Conservation (phyloP, 139 green algal genomes). For the Mychonastes homosphaera region DNA sequence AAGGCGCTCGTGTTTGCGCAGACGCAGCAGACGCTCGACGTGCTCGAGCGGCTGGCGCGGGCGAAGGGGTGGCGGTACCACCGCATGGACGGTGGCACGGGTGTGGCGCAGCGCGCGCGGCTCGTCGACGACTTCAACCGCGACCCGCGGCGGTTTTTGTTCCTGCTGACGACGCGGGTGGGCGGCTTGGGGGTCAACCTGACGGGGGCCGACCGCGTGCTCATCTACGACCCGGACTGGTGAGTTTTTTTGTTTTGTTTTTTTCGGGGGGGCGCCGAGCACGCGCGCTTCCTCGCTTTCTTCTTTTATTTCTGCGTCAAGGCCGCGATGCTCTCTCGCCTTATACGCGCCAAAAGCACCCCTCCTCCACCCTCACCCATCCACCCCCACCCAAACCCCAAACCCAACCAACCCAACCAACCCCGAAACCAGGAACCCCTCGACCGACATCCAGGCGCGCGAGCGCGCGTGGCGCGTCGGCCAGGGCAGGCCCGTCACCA, state of each 20-base stretch:
- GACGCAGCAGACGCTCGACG: slow-evolving; percentile 99
- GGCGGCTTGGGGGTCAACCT: slow-evolving; percentile 96
- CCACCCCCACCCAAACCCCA: too few species aligned
- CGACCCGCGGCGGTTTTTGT: slow-evolving; percentile 54
- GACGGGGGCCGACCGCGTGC: slow-evolving; percentile 81
- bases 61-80: slow-evolving; percentile 53
- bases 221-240: slow-evolving; percentile 98
- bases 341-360: too few species aligned
- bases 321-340: too few species aligned
- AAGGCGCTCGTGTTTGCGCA: slow-evolving; percentile 76
- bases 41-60: slow-evolving; percentile 63
- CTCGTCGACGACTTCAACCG: slow-evolving; percentile 85
- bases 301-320: too few species aligned
- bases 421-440: slow-evolving; percentile 1
- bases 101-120: slow-evolving; percentile 46
- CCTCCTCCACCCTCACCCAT: too few species aligned
- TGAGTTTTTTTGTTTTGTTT: too few species aligned
- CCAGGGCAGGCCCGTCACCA: slow-evolving; percentile 77
- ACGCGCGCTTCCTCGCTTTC: too few species aligned
- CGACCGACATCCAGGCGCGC: slow-evolving; percentile 48
- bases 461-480: slow-evolving; percentile 96
- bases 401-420: too few species aligned
- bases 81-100: slow-evolving; percentile 89
- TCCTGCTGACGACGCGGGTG: slow-evolving; percentile 94
- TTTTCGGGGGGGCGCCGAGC: too few species aligned